These are phyloP conservation scores for Cotoneaster glaucophyllus DNA, from an alignment of 306 rosid genomes.

Conservation along the genomic window DNA sequence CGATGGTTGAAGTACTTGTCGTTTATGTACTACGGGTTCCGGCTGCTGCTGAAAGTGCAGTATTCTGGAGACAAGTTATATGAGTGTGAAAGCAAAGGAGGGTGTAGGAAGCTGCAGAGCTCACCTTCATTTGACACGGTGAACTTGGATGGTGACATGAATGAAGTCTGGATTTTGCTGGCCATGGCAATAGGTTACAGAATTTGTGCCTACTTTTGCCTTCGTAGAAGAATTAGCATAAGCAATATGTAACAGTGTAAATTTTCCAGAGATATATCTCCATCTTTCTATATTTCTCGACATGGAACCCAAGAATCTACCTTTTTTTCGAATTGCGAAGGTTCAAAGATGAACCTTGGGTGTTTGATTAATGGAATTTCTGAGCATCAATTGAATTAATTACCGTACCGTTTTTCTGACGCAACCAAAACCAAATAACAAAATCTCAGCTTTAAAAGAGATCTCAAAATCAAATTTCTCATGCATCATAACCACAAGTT, in stretches of 20 bases:
- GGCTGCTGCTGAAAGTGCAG: slow-evolving; percentile 81
- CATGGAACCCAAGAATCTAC: too few species aligned
- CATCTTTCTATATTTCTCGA: too few species aligned
- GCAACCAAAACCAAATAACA: background rate
- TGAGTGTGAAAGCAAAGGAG: slow-evolving; percentile 64
- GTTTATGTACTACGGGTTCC: slow-evolving; percentile 82
- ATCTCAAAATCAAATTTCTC: too few species aligned
- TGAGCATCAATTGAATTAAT: background rate
- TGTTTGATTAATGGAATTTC: background rate
- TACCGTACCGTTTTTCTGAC: background rate
- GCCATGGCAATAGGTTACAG: slow-evolving; percentile 71
- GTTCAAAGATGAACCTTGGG: background rate
- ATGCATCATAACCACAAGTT: too few species aligned
- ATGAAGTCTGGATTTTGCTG: slow-evolving; percentile 70
- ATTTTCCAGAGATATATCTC: background rate
- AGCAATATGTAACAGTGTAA: slow-evolving; percentile 24
- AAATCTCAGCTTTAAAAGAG: too few species aligned
- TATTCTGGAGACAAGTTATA: slow-evolving; percentile 73
- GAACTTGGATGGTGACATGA: slow-evolving; percentile 60
- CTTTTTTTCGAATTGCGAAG: background rate
- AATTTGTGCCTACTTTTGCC: slow-evolving; percentile 60
- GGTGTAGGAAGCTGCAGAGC: slow-evolving; percentile 67
- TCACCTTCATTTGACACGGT: slow-evolving; percentile 74
- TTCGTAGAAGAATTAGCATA: slow-evolving; percentile 46
- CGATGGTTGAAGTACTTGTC: slow-evolving; percentile 83